Conservation (phyloP, 768 basidiomycete genomes). For the Lentinula boryana region DNA sequence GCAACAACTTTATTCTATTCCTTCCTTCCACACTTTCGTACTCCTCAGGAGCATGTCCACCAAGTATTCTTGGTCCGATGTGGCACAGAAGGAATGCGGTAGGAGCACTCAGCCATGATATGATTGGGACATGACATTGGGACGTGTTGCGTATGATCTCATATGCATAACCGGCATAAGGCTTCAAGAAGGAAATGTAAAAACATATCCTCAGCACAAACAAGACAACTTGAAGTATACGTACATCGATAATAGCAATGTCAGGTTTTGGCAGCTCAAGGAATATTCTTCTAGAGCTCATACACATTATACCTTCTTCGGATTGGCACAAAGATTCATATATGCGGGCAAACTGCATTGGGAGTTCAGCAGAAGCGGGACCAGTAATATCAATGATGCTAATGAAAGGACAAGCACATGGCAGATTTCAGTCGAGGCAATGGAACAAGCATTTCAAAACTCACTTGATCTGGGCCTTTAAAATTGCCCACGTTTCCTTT, state of each 20-base stretch:
- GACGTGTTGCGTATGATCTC: not conserved
- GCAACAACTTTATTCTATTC: not conserved
- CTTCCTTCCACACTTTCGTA: not conserved
- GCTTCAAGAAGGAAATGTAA: not conserved
- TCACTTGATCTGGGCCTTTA: not conserved
- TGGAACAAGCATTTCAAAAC: not conserved
- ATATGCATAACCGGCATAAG: not conserved
- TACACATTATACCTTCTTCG: not conserved
- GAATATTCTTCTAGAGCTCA: not conserved
- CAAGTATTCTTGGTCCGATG: not conserved
- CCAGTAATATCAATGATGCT: slow-evolving; percentile 2
- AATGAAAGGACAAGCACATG: not conserved
- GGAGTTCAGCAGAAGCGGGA: not conserved
- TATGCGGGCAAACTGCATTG: not conserved
- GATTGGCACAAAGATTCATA: not conserved
- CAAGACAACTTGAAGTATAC: not conserved
- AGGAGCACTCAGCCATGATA: not conserved
- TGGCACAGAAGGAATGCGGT: not conserved
- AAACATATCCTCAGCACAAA: not conserved
- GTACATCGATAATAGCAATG: slow-evolving; percentile 2
- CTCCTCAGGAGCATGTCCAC: not conserved
- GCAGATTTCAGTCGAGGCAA: not conserved
- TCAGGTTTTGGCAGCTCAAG: not conserved
- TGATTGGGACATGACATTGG: not conserved
- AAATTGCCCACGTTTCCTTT: too few species aligned